These are phyloP conservation scores for Penicillium verrucosum DNA, from an alignment of 2,329 filamentous ascomycete species.

Conservation along the genomic window DNA sequence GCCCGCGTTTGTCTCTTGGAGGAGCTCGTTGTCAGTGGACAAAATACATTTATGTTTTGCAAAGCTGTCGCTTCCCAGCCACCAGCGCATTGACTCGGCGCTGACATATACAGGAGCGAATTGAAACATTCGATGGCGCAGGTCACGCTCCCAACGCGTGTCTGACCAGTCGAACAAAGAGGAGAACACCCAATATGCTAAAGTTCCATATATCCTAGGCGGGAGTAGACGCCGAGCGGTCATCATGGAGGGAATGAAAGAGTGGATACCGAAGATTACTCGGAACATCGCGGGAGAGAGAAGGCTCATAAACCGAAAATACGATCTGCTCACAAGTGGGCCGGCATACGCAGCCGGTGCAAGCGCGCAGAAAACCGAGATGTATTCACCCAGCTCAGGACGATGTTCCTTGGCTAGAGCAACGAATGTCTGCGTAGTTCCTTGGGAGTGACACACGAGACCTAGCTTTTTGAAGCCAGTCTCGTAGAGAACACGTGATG, in stretches of 20 bases:
- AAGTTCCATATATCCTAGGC: constrained; percentile 67
- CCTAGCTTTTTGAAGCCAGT: constrained; percentile 81
- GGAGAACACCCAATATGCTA: constrained; percentile 85
- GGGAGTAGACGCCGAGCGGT: constrained; percentile 68
- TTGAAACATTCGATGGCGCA: constrained; percentile 82
- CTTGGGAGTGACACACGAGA: constrained; percentile 83
- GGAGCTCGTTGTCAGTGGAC: constrained; percentile 69
- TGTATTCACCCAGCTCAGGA: constrained; percentile 74
- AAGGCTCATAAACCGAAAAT: constrained; percentile 86
- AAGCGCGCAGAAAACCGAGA: constrained; percentile 86
- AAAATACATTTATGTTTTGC: constrained; percentile 82
- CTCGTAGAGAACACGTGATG: constrained; percentile 73
- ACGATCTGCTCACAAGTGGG: constrained; percentile 77
- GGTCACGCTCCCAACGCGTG: constrained; percentile 73
- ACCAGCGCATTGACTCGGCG: constrained; percentile 90
- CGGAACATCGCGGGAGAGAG: constrained; percentile 75
- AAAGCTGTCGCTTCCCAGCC: constrained; percentile 85
- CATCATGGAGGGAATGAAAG: constrained; percentile 94
- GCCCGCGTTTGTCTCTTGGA: constrained; percentile 53
- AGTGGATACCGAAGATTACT: constrained; percentile 82
- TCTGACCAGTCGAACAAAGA: constrained; percentile 91
- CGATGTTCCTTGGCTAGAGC: constrained; percentile 86
- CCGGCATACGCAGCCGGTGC: constrained; percentile 90
- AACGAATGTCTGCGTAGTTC: constrained; percentile 83
- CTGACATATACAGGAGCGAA: constrained; percentile 89